Percentiles rank a stretch among this genome's conserved stretches.
These are phyloP conservation scores for Pyricularia grisea DNA, from an alignment of 2,329 filamentous ascomycete species.

Conservation along the genomic window DNA sequence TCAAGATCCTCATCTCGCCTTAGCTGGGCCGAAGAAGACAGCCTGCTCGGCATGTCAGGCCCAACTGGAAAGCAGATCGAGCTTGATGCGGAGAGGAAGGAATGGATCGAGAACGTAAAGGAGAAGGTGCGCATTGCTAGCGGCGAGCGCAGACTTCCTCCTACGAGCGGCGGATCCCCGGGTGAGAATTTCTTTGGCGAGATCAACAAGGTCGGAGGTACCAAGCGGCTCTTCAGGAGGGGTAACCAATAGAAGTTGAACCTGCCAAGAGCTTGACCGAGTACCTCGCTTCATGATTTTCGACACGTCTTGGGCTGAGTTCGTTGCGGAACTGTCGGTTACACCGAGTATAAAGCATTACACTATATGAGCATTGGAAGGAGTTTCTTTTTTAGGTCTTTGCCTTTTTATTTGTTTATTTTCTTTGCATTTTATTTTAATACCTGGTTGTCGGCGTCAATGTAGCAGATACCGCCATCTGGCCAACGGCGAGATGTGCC, in stretches of 20 bases:
- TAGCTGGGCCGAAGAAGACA: slow-evolving; percentile 51
- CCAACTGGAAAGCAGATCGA: slow-evolving; percentile 55
- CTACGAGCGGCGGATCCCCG: slow-evolving; percentile 6
- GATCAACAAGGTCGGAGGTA: slow-evolving; percentile 61
- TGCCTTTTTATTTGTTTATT: not conserved
- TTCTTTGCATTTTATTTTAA: not conserved
- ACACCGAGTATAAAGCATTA: not conserved
- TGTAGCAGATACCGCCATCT: not conserved
- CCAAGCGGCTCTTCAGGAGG: slow-evolving; percentile 58
- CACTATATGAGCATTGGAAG: not conserved
- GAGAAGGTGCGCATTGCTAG: slow-evolving; percentile 67
- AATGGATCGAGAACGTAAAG: slow-evolving; percentile 78
- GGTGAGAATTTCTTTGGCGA: slow-evolving; percentile 49
- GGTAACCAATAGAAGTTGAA: not conserved
- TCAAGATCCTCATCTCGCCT: slow-evolving; percentile 44
- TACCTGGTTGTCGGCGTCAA: not conserved
- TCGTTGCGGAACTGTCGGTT: not conserved
- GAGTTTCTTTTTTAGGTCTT: not conserved
- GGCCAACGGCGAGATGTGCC: not conserved
- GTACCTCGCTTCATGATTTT: not conserved
- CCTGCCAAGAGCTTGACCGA: not conserved
- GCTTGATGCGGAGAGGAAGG: slow-evolving; percentile 63
- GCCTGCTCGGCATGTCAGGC: slow-evolving; percentile 59
- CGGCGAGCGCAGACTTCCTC: slow-evolving; percentile 34
- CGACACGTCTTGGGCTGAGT: not conserved